These are phyloP conservation scores for Pontederia crassipes DNA, from an alignment of 176 grass and related monocot genomes.

Conservation along the genomic window DNA sequence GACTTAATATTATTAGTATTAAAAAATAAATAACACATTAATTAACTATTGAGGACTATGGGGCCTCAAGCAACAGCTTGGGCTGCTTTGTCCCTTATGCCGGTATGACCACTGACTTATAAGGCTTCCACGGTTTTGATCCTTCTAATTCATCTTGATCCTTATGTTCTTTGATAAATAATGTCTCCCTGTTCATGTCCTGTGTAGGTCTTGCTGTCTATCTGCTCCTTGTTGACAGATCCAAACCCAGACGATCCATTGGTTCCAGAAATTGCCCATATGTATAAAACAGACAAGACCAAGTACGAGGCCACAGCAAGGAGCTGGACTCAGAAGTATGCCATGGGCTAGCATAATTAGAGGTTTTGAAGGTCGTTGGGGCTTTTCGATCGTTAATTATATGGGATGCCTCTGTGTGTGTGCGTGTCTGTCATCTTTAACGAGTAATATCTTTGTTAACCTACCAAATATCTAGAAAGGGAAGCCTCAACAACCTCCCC, in stretches of 20 bases:
- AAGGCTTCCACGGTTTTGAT: too few species aligned
- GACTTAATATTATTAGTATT: too few species aligned
- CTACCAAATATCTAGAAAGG: not conserved
- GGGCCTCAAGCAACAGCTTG: too few species aligned
- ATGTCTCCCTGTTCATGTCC: not conserved
- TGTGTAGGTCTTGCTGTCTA: slow-evolving; percentile 3
- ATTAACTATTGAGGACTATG: too few species aligned
- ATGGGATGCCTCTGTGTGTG: not conserved
- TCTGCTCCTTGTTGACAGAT: slow-evolving; percentile 15
- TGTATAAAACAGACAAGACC: slow-evolving; percentile 13
- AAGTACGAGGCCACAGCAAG: slow-evolving; percentile 15
- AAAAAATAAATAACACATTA: too few species aligned
- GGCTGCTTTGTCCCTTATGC: too few species aligned
- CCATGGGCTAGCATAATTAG: not conserved
- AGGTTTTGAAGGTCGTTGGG: too few species aligned
- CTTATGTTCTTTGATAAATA: too few species aligned
- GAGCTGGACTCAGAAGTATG: slow-evolving; percentile 17
- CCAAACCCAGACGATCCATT: slow-evolving; percentile 17
- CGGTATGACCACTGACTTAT: too few species aligned
- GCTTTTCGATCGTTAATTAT: not conserved
- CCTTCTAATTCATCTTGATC: too few species aligned
- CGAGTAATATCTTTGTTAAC: not conserved
- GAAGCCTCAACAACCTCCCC: not conserved
- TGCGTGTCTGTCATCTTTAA: not conserved
- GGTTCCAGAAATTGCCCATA: slow-evolving; percentile 13